Percentiles rank a stretch among this genome's conserved stretches.
These are phyloP conservation scores for Blastobotrys elegans DNA, from an alignment of 1,139 yeast genomes.

Conservation along the genomic window DNA sequence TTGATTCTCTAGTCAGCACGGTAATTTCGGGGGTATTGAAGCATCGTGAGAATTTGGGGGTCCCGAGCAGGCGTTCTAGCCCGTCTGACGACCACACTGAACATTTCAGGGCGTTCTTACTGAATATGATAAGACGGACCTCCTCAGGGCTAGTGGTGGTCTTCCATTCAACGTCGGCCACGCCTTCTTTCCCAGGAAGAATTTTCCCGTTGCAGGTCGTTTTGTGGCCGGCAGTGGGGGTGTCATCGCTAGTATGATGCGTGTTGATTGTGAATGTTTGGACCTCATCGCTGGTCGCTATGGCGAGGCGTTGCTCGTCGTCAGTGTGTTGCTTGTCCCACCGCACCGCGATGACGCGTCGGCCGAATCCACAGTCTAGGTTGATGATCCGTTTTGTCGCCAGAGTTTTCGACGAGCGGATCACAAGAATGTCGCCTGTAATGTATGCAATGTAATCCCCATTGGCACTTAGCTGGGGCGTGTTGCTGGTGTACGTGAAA, in stretches of 20 bases:
- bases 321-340: conserved; percentile 22
- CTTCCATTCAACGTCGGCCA: conserved; percentile 22
- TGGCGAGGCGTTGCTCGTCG: conserved; percentile 24
- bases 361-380: conserved; percentile 19
- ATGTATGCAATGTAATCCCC: conserved; percentile 25
- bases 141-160: conserved; percentile 12
- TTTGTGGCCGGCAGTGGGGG: too few species aligned
- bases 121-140: conserved; percentile 19
- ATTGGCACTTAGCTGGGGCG: conserved; percentile 21
- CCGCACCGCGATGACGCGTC: conserved; percentile 13
- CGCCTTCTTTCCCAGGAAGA: conserved; percentile 21
- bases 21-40: conserved; percentile 13
- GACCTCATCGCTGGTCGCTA: conserved; percentile 19
- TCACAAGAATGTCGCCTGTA: conserved; percentile 20
- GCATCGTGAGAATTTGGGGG: conserved; percentile 19
- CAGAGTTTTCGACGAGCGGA: conserved; percentile 19
- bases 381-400: conserved; percentile 22
- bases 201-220: conserved; percentile 16
- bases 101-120: conserved; percentile 17
- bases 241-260: background rate
- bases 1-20: conserved; percentile 18
- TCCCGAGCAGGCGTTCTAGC: conserved; percentile 18
- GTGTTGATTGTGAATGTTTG: conserved; percentile 18
- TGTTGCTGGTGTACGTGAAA: conserved; percentile 17
- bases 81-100: conserved; percentile 25